Evolutionary conservation across 2,329 filamentous ascomycete genomes (phyloP), one percentile per base, ranked within the genome.

Genomic region (Exophiala alcalophila): DNA sequence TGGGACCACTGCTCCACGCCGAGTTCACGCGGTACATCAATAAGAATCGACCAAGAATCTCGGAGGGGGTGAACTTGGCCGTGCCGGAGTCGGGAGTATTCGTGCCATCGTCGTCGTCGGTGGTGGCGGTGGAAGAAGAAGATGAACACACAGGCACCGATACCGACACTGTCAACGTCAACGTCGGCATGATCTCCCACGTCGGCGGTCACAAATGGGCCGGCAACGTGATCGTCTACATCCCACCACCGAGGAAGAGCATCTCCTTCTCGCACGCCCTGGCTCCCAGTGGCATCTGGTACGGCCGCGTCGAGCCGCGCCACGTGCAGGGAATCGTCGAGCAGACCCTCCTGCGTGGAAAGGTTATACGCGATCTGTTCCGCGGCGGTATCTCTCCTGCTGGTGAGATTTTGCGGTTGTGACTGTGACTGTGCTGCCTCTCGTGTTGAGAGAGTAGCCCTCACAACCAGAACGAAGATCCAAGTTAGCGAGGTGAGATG

Each of bases 171-270:
- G 12, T 29, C 35, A 34, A 53, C 49, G 37, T 64, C 8, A 65
- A 70, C 47, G 54, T 71, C 40, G 68, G 63, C 4, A 54, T 63
- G 33, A 68, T 95, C 54, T 90, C 81, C 47, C 90, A 96, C 61
- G 86, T 95, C 4, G 90, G 91, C 23, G 91, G 90, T 0, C 90
- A 96, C 71, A 94, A 94, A 70, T 96, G 91, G 69, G 83, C 83
- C 33, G 90, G 90, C 19, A 96, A 96, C 60, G 80, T 95, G 52
- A 82, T 96, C 69, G 70, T 96, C 1, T 96, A 96, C 63, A 77
- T 57, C 8, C 56, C 56, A 4, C 50, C 49, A 14, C 33, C 21
- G 5, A 41, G 48, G 18, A 24, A 26, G 14, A 8, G 29, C 12
- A 15, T 14, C 27, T 8, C 4, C 32, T 9, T 4, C 19, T 6